Conservation (phyloP, 495 filamentous ascomycete species). For the Aspergillus ellipticus region DNA sequence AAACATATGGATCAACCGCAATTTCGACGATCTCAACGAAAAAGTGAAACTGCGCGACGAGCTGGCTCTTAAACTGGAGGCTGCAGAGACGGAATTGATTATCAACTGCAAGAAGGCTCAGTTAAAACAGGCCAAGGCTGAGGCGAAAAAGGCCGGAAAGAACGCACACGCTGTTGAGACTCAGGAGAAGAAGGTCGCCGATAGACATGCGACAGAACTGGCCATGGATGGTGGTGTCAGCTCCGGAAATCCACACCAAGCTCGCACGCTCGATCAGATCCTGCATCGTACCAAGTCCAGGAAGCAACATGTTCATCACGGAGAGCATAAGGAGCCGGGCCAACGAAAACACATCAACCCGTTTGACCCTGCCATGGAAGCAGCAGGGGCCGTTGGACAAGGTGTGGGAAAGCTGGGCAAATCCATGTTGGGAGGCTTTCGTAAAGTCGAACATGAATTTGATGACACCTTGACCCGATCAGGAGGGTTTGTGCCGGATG, state of each 20-base stretch:
- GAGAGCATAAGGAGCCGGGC: constrained; percentile 14
- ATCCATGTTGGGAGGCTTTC: constrained; percentile 49
- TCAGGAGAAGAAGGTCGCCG: constrained; percentile 31
- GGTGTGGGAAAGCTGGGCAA: constrained; percentile 59
- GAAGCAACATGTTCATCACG: constrained; percentile 13
- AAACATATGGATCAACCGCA: constrained; percentile 95
- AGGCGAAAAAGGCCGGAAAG: constrained; percentile 59
- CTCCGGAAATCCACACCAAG: constrained; percentile 79
- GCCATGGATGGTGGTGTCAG: constrained; percentile 70
- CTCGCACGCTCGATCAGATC: constrained; percentile 66
- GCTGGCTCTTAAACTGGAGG: constrained; percentile 70
- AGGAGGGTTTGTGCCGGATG: constrained; percentile 43
- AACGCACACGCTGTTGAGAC: constrained; percentile 51
- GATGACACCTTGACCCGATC: constrained; percentile 51
- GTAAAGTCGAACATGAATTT: constrained; percentile 40
- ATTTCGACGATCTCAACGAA: constrained; percentile 80
- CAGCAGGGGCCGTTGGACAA: constrained; percentile 51
- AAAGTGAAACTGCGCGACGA: constrained; percentile 76
- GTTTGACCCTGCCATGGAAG: constrained; percentile 41
- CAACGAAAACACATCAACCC: constrained; percentile 23
- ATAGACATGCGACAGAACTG: constrained; percentile 57
- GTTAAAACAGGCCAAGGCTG: constrained; percentile 58
- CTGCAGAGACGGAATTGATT: constrained; percentile 81
- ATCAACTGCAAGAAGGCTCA: constrained; percentile 73
- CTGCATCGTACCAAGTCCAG: constrained; percentile 32